Base-by-base conservation (phyloP, 805 yeast species). In the Wickerhamomyces tratensis region DNA sequence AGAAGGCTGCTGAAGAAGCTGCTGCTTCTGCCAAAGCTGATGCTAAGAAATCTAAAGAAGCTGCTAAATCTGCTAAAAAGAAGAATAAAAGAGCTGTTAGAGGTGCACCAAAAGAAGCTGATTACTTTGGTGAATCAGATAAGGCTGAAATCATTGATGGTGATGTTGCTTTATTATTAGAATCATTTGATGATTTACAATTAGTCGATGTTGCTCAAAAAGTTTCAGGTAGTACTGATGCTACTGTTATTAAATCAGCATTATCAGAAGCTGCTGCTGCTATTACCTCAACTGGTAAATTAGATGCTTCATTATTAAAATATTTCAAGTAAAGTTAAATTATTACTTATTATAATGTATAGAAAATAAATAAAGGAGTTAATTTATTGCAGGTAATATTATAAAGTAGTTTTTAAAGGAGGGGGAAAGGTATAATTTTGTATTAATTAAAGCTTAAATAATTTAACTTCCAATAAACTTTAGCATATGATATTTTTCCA, bases 31-130 rank as follows among this genome's bases (percentile, higher is more conserved):
- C 74, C 48, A 73, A 82, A 58, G 86, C 81, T 64, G 79, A 81
- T 64, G 82, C 87, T 56, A 91, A 91, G 76, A 95, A 91, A 74
- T 83, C 91, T 54, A 95, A 95, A 63, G 96, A 93, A 76, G 86
- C 85, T 54, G 96, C 96, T 42, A 79, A 79, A 67, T 71, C 70
- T 48, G 84, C 84, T 39, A 89, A 87, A 76, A 93, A 93, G 95
- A 93, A 93, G 85, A 85, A 86, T 71, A 86, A 86, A 82, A 82
- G 95, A 73, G 65, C 80, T 36, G 66, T 93, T 51, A 86, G 98
- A 77, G 66, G 68, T 54, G 72, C 88, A 45, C 86, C 79, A 51
- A 87, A 89, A 73, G 96, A 86, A 37, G 78, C 72, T 53, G 84
- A 73, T 45, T 87, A 86, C 76, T 88, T 87, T 53, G 93, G 93